Evolutionary conservation across 2,329 filamentous ascomycete genomes (phyloP).

Genomic region (Thielaviopsis musarum): DNA sequence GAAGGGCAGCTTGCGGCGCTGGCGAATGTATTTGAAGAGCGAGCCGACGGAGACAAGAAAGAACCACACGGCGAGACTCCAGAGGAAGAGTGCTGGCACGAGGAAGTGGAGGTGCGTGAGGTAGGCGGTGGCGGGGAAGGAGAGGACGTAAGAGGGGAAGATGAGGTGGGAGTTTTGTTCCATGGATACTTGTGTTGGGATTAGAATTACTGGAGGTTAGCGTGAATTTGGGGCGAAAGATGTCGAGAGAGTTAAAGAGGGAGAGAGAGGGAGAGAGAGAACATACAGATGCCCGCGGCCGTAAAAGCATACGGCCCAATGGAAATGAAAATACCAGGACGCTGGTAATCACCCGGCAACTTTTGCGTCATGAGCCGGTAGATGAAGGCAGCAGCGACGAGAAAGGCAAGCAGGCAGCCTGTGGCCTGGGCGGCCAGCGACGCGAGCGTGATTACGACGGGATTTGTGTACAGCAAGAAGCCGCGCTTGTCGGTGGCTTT

Average conservation of each 20-base stretch:
- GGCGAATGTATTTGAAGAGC: constrained; percentile 47
- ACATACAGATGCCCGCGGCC: constrained; percentile 26
- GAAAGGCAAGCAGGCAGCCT: constrained; percentile 44
- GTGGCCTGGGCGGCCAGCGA: constrained; percentile 36
- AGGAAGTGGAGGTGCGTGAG: constrained; percentile 33
- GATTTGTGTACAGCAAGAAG: constrained; percentile 20
- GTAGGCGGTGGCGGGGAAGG: constrained; percentile 24
- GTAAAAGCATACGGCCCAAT: constrained; percentile 57
- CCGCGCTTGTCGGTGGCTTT: constrained; percentile 20
- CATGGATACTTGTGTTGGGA: not conserved
- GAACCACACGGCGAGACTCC: constrained; percentile 72
- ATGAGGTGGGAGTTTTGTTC: constrained; percentile 22
- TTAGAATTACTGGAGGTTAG: not conserved
- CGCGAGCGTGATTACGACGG: constrained; percentile 29
- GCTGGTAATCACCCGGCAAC: constrained; percentile 54
- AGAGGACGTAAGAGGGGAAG: constrained; percentile 27
- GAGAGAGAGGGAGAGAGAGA: not conserved
- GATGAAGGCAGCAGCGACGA: constrained; percentile 72
- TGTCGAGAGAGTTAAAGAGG: too few species aligned
- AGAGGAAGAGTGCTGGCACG: constrained; percentile 61
- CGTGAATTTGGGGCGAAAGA: not conserved
- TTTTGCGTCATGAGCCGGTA: constrained; percentile 83
- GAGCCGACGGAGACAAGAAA: constrained; percentile 66
- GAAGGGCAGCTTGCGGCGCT: constrained; percentile 47
- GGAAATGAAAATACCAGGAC: constrained; percentile 70